A percentile compares a stretch with the other conserved stretches of the same genome.
These are phyloP conservation scores for Hyaloperonospora brassicae DNA, from an alignment of 352 stramenopile species.

Conservation along the genomic window DNA sequence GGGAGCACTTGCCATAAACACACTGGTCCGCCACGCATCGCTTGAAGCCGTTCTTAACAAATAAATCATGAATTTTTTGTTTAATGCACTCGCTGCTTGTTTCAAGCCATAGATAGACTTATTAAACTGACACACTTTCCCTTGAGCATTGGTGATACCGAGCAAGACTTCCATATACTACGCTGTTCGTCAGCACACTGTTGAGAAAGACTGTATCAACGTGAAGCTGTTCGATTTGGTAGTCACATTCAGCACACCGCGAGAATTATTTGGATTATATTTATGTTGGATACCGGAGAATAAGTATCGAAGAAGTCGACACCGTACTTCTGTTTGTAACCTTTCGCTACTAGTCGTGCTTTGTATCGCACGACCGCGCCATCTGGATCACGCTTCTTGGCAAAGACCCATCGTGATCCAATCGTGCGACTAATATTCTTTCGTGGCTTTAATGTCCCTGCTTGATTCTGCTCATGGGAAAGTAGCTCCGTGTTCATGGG, in stretches of 20 bases:
- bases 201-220: constrained; percentile 31
- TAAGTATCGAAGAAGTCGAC: constrained; percentile 3
- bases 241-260: neutral
- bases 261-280: constrained; percentile 26
- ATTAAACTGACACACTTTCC: constrained; percentile 4
- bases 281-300: constrained; percentile 29
- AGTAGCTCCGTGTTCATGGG: neutral
- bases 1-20: constrained; percentile 6
- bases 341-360: neutral
- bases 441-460: neutral
- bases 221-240: constrained; percentile 25
- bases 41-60: constrained; percentile 6
- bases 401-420: neutral
- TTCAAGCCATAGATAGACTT: constrained; percentile 19
- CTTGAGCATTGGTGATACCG: neutral
- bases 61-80: constrained; percentile 11
- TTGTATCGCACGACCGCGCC: neutral
- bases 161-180: constrained; percentile 11
- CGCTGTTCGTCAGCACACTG: constrained; percentile 2
- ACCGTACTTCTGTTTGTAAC: neutral
- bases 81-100: constrained; percentile 18
- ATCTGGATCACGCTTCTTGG: constrained; percentile 1
- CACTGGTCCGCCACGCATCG: constrained; percentile 12
- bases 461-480: neutral
- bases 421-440: neutral